Percentiles rank a stretch among this genome's conserved stretches.
These are phyloP conservation scores for Hypomyces rosellus DNA, from an alignment of 2,329 filamentous ascomycete species.

Conservation along the genomic window DNA sequence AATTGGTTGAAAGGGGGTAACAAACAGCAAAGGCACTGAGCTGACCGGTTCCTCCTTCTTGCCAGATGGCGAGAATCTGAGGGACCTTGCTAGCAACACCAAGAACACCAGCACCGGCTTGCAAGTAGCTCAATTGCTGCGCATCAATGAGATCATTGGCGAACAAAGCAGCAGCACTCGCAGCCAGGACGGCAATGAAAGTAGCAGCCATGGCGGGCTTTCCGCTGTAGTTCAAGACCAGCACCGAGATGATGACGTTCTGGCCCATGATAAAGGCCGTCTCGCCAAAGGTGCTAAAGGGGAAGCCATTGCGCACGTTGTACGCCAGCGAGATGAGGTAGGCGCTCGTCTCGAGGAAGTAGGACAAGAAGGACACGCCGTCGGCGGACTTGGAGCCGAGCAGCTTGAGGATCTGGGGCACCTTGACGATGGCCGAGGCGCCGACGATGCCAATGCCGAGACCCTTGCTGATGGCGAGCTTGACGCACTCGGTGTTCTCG, in stretches of 20 bases:
- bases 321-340: slow-evolving; percentile 90
- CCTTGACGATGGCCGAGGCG: slow-evolving; percentile 86
- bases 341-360: slow-evolving; percentile 82
- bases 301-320: slow-evolving; percentile 83
- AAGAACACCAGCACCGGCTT: slow-evolving; percentile 76
- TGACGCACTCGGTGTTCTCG: slow-evolving; percentile 70
- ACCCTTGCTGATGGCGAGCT: slow-evolving; percentile 84
- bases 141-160: slow-evolving; percentile 57
- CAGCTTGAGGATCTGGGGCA: slow-evolving; percentile 94
- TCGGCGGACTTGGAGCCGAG: slow-evolving; percentile 70
- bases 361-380: slow-evolving; percentile 83
- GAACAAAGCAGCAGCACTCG: slow-evolving; percentile 64
- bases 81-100: slow-evolving; percentile 88
- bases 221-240: slow-evolving; percentile 80
- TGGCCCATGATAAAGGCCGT: slow-evolving; percentile 86
- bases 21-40: slow-evolving; percentile 86
- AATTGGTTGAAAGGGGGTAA: not conserved
- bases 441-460: slow-evolving; percentile 91
- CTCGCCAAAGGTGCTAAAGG: slow-evolving; percentile 96
- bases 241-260: slow-evolving; percentile 80
- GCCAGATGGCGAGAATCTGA: slow-evolving; percentile 82
- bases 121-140: slow-evolving; percentile 64
- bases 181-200: slow-evolving; percentile 72
- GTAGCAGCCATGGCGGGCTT: slow-evolving; percentile 61
- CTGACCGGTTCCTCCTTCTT: slow-evolving; percentile 85